phyloP scores from a whole-genome alignment of 352 stramenopile species.

The Pythium insidiosum region DNA sequence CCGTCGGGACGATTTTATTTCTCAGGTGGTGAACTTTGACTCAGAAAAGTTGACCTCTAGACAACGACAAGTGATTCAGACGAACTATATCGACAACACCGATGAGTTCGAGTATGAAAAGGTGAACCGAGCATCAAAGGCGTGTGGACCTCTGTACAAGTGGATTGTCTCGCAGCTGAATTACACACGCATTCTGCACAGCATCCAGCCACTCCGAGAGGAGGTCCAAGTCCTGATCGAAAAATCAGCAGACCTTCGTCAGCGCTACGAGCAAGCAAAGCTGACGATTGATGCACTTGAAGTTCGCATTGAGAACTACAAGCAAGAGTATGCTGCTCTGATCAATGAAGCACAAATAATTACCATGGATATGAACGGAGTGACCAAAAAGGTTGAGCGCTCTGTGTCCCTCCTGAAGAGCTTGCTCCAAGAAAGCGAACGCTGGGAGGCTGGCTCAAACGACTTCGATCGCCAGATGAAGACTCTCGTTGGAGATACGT shows the following conservation, averaged over 20 bases:
- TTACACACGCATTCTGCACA: conserved; percentile 98
- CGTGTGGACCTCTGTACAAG: conserved; percentile 98
- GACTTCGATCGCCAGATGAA: conserved; percentile 95
- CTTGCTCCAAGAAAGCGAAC: conserved; percentile 96
- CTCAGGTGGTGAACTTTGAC: conserved; percentile 98
- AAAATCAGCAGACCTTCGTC: conserved; percentile 87
- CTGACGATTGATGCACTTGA: conserved; percentile 93
- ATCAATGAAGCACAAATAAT: conserved; percentile 98
- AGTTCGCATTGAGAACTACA: conserved; percentile 96
- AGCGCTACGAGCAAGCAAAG: conserved; percentile 90
- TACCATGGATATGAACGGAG: conserved; percentile 96
- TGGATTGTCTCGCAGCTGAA: conserved; percentile 98
- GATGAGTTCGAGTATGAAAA: conserved; percentile 89
- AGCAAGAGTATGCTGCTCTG: conserved; percentile 97
- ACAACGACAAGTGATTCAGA: conserved; percentile 93
- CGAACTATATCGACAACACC: conserved; percentile 93
- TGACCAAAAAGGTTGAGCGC: conserved; percentile 96
- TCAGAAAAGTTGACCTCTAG: conserved; percentile 93
- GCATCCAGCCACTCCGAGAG: conserved; percentile 97
- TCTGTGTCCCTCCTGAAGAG: conserved; percentile 97
- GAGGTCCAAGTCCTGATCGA: conserved; percentile 97
- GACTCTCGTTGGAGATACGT: conserved; percentile 95
- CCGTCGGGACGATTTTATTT: conserved; percentile 98
- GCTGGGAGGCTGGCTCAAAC: conserved; percentile 96
- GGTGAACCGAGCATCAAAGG: conserved; percentile 91